A percentile compares a stretch with the other conserved stretches of the same genome.
Evolutionary conservation across 805 yeast genomes (phyloP).

Genomic region (Cyberlindnera mycetangii): DNA sequence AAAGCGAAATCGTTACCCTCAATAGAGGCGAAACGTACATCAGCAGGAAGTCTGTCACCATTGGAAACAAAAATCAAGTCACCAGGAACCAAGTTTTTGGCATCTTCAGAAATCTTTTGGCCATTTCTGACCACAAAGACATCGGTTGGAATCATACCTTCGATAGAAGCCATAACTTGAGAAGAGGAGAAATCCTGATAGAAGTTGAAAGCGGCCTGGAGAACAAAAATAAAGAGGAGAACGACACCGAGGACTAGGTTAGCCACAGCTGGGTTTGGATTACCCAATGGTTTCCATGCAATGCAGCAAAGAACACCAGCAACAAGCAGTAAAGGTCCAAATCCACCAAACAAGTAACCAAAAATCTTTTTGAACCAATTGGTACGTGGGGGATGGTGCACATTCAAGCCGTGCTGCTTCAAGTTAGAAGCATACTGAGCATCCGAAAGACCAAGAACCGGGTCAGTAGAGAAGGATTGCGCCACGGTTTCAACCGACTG

Average conservation of each 20-base stretch:
- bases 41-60: conserved; percentile 47
- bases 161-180: conserved; percentile 46
- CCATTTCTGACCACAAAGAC: conserved; percentile 38
- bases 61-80: conserved; percentile 37
- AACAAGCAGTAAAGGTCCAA: conserved; percentile 40
- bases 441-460: conserved; percentile 27
- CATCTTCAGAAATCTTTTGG: conserved; percentile 25
- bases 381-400: conserved; percentile 37
- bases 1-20: conserved; percentile 38
- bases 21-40: conserved; percentile 37
- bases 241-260: conserved; percentile 43
- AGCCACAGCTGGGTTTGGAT: conserved; percentile 40
- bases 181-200: conserved; percentile 47
- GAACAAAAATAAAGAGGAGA: conserved; percentile 37
- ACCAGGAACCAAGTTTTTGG: conserved; percentile 42
- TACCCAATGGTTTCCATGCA: conserved; percentile 46
- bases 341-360: conserved; percentile 46
- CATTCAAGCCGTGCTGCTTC: conserved; percentile 33
- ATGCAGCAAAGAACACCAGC: conserved; percentile 43
- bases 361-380: conserved; percentile 33
- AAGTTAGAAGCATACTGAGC: conserved; percentile 9
- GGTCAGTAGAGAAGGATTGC: conserved; percentile 23
- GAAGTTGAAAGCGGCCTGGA: conserved; percentile 44
- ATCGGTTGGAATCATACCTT: conserved; percentile 40
- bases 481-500: conserved; percentile 29